A percentile compares a stretch with the other conserved stretches of the same genome.
These are phyloP conservation scores for Salmacisia buchloeana DNA, from an alignment of 1,284 basidiomycete species.

Conservation along the genomic window DNA sequence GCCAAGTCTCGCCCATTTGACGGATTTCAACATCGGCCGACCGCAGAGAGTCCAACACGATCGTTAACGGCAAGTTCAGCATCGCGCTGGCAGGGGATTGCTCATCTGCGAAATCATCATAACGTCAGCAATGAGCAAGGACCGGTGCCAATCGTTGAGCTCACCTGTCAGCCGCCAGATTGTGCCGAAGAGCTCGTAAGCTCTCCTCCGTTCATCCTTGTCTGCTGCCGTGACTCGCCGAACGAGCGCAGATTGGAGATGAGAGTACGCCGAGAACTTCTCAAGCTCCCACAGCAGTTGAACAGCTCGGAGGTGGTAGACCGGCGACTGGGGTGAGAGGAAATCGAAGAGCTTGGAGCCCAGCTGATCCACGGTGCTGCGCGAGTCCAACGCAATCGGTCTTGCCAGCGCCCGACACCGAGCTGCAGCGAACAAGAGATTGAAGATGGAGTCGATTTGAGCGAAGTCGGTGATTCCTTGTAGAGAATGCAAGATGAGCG, in stretches of 20 bases:
- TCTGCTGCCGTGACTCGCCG: not conserved
- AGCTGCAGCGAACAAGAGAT: conserved; percentile 26
- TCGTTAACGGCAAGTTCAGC: conserved; percentile 77
- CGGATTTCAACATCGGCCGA: conserved; percentile 23
- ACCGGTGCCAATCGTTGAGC: conserved; percentile 17
- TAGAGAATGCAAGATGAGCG: not conserved
- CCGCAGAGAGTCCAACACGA: conserved; percentile 70
- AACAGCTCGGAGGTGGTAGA: conserved; percentile 76
- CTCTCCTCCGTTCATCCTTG: not conserved
- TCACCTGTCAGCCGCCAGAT: conserved; percentile 20
- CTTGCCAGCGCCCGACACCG: conserved; percentile 25
- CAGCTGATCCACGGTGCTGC: conserved; percentile 18
- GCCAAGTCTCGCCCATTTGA: conserved; percentile 34
- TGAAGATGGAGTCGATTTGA: conserved; percentile 27
- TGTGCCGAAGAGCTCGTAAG: conserved; percentile 56
- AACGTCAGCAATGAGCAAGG: not conserved
- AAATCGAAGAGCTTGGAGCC: conserved; percentile 64
- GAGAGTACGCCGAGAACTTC: not conserved
- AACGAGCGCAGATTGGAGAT: not conserved
- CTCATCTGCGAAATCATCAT: conserved; percentile 61
- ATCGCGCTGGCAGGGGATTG: conserved; percentile 69
- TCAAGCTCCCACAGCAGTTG: conserved; percentile 70
- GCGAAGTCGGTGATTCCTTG: conserved; percentile 18
- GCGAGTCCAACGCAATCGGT: conserved; percentile 20
- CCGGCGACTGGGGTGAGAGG: conserved; percentile 62